Conservation (phyloP, 2,329 filamentous ascomycete species). For the Drechmeria coniospora region DNA sequence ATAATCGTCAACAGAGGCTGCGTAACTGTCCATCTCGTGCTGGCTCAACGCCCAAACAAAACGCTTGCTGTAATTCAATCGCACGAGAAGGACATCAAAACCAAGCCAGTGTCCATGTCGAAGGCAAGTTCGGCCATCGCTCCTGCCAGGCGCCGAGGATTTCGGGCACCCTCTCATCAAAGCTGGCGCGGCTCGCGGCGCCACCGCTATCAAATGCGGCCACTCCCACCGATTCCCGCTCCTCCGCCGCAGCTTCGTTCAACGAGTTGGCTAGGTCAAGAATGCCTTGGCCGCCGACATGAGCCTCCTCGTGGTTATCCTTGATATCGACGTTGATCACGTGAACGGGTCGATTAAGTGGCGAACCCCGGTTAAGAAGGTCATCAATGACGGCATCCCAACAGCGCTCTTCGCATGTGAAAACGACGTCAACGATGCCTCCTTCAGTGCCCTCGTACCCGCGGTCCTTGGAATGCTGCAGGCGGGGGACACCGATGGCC, state of each 20-base stretch:
- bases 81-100: slow-evolving; percentile 37
- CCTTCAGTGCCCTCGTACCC: slow-evolving; percentile 72
- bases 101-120: slow-evolving; percentile 91
- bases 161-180: slow-evolving; percentile 87
- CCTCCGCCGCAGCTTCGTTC: slow-evolving; percentile 65
- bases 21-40: too few species aligned
- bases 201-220: slow-evolving; percentile 54
- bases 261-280: slow-evolving; percentile 76
- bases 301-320: slow-evolving; percentile 94
- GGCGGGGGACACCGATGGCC: slow-evolving; percentile 69
- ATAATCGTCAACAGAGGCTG: too few species aligned
- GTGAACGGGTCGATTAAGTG: slow-evolving; percentile 84
- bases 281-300: slow-evolving; percentile 80
- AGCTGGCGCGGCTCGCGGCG: slow-evolving; percentile 53
- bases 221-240: slow-evolving; percentile 50
- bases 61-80: not conserved
- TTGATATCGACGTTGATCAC: slow-evolving; percentile 98
- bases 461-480: slow-evolving; percentile 61
- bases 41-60: too few species aligned
- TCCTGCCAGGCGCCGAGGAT: slow-evolving; percentile 90
- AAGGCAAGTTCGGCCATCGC: slow-evolving; percentile 78
- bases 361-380: slow-evolving; percentile 67
- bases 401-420: slow-evolving; percentile 94
- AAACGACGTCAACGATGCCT: slow-evolving; percentile 82
- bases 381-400: slow-evolving; percentile 98